A percentile compares a stretch with the other conserved stretches of the same genome.
Evolutionary conservation across 169 alveolate genomes (phyloP).

Genomic region (Plasmodium blacklocki): DNA sequence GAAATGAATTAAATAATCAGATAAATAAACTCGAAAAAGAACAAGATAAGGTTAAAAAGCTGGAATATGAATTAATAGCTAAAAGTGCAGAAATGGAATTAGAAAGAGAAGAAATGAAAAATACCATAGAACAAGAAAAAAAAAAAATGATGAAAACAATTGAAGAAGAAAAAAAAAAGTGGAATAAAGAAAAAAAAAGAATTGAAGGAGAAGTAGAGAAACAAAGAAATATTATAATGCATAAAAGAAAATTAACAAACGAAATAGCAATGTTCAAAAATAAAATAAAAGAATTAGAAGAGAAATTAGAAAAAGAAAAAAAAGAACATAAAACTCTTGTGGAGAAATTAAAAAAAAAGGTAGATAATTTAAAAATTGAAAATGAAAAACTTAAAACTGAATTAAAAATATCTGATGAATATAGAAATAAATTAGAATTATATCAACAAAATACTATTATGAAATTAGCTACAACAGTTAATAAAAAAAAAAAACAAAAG

Average conservation of each 20-base stretch:
- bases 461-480: constrained; percentile 50
- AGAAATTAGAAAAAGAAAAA: constrained; percentile 42
- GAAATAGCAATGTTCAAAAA: constrained; percentile 75
- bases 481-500: constrained; percentile 12
- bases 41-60: constrained; percentile 66
- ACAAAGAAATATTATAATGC: constrained; percentile 58
- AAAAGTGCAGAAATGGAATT: constrained; percentile 77
- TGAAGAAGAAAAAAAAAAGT: constrained; percentile 77
- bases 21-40: constrained; percentile 60
- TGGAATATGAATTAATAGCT: constrained; percentile 75
- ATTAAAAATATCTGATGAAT: constrained; percentile 76
- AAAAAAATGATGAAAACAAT: constrained; percentile 57
- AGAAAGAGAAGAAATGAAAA: constrained; percentile 78
- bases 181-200: constrained; percentile 74
- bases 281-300: constrained; percentile 72
- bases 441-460: constrained; percentile 74
- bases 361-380: constrained; percentile 37
- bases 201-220: constrained; percentile 73
- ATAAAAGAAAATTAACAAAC: constrained; percentile 68
- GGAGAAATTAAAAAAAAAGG: constrained; percentile 53
- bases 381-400: constrained; percentile 70
- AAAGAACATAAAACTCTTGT: constrained; percentile 56
- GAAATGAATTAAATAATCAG: constrained; percentile 49
- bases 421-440: constrained; percentile 61
- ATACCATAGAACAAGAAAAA: constrained; percentile 70